These are phyloP conservation scores for Tolypocladium paradoxum DNA, from an alignment of 2,329 filamentous ascomycete genomes.

Conservation along the genomic window DNA sequence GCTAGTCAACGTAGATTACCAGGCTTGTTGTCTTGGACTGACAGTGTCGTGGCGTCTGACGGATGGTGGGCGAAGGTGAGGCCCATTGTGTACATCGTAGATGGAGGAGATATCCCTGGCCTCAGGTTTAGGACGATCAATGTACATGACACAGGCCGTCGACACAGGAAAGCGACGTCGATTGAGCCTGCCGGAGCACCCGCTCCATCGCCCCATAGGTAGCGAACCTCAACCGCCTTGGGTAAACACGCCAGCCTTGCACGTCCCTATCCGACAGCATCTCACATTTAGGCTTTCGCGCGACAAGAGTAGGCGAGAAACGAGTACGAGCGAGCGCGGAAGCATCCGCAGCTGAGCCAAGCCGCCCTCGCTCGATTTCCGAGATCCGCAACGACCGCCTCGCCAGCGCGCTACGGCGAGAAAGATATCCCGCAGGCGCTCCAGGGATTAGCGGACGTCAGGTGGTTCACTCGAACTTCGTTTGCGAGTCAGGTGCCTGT, in stretches of 20 bases:
- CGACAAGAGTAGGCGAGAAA: not conserved
- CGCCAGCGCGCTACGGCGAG: not conserved
- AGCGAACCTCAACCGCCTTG: not conserved
- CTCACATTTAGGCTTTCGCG: not conserved
- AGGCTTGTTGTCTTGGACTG: not conserved
- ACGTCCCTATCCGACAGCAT: not conserved
- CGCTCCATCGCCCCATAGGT: not conserved
- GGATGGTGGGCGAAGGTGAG: not conserved
- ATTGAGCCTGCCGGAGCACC: too few relatives aligned
- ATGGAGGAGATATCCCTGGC: not conserved
- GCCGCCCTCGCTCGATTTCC: not conserved
- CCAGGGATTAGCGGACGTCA: not conserved
- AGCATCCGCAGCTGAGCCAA: not conserved
- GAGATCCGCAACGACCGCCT: not conserved
- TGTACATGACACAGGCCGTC: not conserved
- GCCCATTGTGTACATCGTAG: not conserved
- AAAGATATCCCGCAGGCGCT: not conserved
- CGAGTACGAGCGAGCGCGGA: not conserved
- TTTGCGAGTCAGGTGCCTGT: too few relatives aligned
- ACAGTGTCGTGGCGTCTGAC: not conserved
- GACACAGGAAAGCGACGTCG: not conserved
- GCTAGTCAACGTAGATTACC: too few relatives aligned
- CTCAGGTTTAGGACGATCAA: not conserved
- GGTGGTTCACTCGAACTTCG: not conserved
- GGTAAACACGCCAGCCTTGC: too few relatives aligned